phyloP scores from a whole-genome alignment of 2,329 filamentous ascomycete genomes.

The Exophiala calicioides region DNA sequence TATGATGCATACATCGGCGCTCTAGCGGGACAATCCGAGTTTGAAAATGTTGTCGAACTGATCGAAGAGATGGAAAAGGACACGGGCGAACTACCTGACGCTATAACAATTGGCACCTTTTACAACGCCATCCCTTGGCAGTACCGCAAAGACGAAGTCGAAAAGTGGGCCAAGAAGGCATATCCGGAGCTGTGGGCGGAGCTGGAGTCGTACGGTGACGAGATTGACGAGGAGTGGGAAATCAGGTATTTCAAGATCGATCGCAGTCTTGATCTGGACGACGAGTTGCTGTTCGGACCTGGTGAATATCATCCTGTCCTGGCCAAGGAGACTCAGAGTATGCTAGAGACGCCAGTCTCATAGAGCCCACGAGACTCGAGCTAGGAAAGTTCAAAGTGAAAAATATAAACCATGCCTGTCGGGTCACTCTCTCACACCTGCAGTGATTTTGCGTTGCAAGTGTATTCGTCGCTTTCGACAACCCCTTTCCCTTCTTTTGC shows the following conservation, averaged over 20 bases:
- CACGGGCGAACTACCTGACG: constrained; percentile 67
- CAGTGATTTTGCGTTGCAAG: no score
- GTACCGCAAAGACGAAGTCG: constrained; percentile 67
- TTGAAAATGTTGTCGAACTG: constrained; percentile 67
- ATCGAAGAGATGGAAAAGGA: constrained; percentile 67
- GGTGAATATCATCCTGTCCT: constrained; percentile 29
- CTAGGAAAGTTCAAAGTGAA: no score
- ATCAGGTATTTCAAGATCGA: constrained; percentile 32
- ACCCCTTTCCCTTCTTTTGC: no score
- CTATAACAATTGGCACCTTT: constrained; percentile 69
- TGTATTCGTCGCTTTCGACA: no score
- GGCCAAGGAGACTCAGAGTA: constrained; percentile 16
- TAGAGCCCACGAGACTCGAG: no score
- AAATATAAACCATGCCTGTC: no score
- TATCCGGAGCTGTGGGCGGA: constrained; percentile 71
- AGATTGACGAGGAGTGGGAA: constrained; percentile 33
- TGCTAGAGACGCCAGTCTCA: constrained; percentile 19
- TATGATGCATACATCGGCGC: constrained; percentile 77
- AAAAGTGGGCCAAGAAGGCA: constrained; percentile 69
- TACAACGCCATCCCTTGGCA: constrained; percentile 72
- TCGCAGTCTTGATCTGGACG: constrained; percentile 28
- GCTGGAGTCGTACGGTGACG: constrained; percentile 48
- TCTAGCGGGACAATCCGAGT: constrained; percentile 69
- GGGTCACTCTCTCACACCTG: no score
- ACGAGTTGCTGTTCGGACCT: constrained; percentile 25